Evolutionary conservation across 2,329 filamentous ascomycete species (phyloP).

Genomic region (Diaporthe eres): DNA sequence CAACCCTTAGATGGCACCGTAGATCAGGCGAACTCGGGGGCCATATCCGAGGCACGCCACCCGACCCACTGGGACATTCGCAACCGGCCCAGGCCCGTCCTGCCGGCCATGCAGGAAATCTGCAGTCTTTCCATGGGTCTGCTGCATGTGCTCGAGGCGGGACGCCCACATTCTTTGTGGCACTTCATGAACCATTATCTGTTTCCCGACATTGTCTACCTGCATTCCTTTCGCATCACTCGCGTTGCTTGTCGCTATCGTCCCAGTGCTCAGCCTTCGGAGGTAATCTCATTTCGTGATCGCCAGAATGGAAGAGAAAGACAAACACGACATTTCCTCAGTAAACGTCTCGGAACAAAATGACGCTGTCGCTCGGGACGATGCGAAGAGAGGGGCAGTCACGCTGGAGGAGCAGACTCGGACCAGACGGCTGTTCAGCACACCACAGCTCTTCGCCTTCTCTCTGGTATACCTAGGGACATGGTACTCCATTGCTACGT

Average conservation of each 20-base stretch:
- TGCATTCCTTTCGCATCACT: too few species aligned
- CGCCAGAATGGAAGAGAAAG: slow-evolving; percentile 14
- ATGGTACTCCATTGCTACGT: slow-evolving; percentile 25
- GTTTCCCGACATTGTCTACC: not conserved
- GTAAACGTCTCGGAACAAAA: slow-evolving; percentile 2
- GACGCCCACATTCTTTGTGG: not conserved
- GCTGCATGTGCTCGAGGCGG: not conserved
- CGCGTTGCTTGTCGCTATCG: not conserved
- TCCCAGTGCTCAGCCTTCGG: not conserved
- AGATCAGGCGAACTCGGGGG: slow-evolving; percentile 9
- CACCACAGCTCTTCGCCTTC: slow-evolving; percentile 35
- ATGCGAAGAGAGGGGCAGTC: not conserved
- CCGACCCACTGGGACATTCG: not conserved
- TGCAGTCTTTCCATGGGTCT: not conserved
- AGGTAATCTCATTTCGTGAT: accelerated
- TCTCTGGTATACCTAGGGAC: slow-evolving; percentile 32
- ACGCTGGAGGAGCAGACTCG: slow-evolving; percentile 21
- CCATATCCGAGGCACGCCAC: not conserved
- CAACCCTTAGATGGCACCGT: not conserved
- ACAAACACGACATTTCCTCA: not conserved
- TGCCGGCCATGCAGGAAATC: slow-evolving; percentile 7
- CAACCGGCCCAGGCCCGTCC: not conserved
- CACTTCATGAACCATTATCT: not conserved
- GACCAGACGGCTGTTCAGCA: slow-evolving; percentile 31
- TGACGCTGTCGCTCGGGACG: not conserved